Evolutionary conservation across 345 rosid species (phyloP), one percentile per base, ranked within the genome.

Genomic region (Melastoma malabathricum): DNA sequence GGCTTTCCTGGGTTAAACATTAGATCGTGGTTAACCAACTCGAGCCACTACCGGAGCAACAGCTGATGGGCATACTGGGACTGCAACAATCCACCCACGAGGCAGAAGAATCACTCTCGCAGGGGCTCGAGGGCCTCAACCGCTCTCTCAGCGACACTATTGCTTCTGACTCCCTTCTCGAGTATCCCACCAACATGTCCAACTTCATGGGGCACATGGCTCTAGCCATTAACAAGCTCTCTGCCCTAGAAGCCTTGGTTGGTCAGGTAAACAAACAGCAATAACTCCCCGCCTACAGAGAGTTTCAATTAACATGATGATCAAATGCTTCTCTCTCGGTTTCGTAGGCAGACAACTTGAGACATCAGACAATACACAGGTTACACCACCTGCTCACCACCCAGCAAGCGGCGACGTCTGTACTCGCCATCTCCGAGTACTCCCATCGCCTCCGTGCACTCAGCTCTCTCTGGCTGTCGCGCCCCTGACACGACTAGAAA

Each of bases 31-130:
- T 66, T 46, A 57, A 54, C 34, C 70, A 72, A 10, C 55, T 75
- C 1, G 77, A 75, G 51, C 64, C 69, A 19, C 20, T 72, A 56
- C 52, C 74, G 5, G 80, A 75, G 61, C 74, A 68, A 31, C 80
- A 75, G 59, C 55, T 66, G 15, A 15, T 72, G 52, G 80, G 69
- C 3, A 66, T 75, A 53, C 68, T 63, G 47, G 72, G 68, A 13
- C 45, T 75, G 38, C 72, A 66, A 31, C 77, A 72, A 57, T 68
- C 80, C 0, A 64, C 71, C 18, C 80, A 75, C 23, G 69, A 75
- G 47, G 74, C 69, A 0, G 80, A 75, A 46, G 80, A 72, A 7
- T 74, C 74, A 15, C 67, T 75, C 5, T 65, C 77, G 4, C 80
- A 63, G 64, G 75, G 80, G 48, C 64, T 63, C 34, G 80, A 72